phyloP scores from a whole-genome alignment of 1,284 basidiomycete genomes.

The Sutorius eximius region DNA sequence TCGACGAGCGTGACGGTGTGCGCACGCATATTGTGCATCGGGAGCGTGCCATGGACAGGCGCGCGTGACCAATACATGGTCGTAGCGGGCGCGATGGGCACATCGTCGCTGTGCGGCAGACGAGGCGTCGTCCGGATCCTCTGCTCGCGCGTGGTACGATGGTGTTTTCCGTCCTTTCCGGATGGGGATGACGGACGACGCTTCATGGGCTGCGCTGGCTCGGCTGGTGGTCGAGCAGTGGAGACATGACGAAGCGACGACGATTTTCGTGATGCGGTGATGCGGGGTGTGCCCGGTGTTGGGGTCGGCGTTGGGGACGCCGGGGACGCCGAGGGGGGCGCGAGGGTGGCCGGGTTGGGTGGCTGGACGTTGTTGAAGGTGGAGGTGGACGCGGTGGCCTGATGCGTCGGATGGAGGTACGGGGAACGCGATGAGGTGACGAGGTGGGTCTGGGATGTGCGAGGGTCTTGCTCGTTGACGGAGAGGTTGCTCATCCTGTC shows the following conservation, averaged over 20 bases:
- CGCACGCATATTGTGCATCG: conserved; percentile 75
- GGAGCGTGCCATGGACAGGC: conserved; percentile 76
- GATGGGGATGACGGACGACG: conserved; percentile 33
- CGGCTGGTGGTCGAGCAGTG: conserved; percentile 16
- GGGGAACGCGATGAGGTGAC: conserved; percentile 24
- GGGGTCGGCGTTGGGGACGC: conserved; percentile 16
- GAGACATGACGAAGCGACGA: conserved; percentile 31
- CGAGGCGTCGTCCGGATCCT: conserved; percentile 48
- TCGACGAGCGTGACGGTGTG: conserved; percentile 86
- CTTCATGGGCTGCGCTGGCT: conserved; percentile 23
- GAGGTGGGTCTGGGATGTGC: neutral
- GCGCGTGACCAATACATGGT: conserved; percentile 87
- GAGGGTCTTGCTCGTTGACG: conserved; percentile 16
- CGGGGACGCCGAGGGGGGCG: conserved; percentile 1
- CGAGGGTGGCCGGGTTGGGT: neutral
- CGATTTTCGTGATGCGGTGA: conserved; percentile 28
- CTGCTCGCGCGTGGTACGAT: conserved; percentile 22
- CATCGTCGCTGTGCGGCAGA: conserved; percentile 58
- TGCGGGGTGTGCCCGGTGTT: conserved; percentile 31
- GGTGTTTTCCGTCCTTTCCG: conserved; percentile 23
- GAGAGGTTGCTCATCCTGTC: conserved; percentile 24
- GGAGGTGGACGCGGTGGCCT: conserved; percentile 34
- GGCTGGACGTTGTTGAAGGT: conserved; percentile 26
- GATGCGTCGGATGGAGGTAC: conserved; percentile 31
- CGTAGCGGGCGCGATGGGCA: conserved; percentile 53